phyloP scores from a whole-genome alignment of 192 early-diverging fungal species.

The Dissophora ornata region DNA sequence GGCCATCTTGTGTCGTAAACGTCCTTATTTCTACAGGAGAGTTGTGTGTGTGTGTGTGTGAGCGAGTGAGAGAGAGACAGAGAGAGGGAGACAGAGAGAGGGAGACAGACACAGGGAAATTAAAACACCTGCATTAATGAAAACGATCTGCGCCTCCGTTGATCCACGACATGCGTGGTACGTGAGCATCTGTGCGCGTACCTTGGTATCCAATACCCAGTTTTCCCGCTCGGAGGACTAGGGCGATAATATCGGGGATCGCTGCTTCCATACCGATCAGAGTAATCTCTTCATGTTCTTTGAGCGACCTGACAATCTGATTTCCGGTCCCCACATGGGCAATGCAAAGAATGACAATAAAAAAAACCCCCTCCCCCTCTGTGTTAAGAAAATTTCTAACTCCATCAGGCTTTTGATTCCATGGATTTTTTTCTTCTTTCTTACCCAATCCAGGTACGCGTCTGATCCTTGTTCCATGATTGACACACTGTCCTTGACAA shows the following conservation, averaged over 20 bases:
- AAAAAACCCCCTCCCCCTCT: too few species aligned
- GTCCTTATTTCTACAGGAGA: slow-evolving; percentile 43
- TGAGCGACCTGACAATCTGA: slow-evolving; percentile 40
- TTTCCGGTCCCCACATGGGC: too few species aligned
- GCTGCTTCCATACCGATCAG: slow-evolving; percentile 53
- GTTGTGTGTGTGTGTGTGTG: too few species aligned
- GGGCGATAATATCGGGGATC: slow-evolving; percentile 46
- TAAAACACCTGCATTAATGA: background rate
- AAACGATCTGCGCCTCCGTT: too few species aligned
- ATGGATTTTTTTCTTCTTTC: background rate
- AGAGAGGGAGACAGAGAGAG: background rate
- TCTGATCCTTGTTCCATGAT: slow-evolving; percentile 50
- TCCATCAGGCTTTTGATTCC: background rate
- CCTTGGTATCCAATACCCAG: slow-evolving; percentile 51
- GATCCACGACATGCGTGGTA: too few species aligned
- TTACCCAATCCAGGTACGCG: slow-evolving; percentile 51
- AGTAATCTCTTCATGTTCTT: slow-evolving; percentile 46
- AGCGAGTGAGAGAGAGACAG: background rate
- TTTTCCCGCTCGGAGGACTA: slow-evolving; percentile 41
- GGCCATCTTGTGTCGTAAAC: slow-evolving; percentile 47
- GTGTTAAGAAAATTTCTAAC: too few species aligned
- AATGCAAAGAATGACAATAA: too few species aligned
- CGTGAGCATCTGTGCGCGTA: background rate
- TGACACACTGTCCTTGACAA: slow-evolving; percentile 44
- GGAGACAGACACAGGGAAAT: background rate